A percentile compares a stretch with the other conserved stretches of the same genome.
phyloP scores from a whole-genome alignment of 2,329 filamentous ascomycete genomes.

The Cladosporium colombiae region DNA sequence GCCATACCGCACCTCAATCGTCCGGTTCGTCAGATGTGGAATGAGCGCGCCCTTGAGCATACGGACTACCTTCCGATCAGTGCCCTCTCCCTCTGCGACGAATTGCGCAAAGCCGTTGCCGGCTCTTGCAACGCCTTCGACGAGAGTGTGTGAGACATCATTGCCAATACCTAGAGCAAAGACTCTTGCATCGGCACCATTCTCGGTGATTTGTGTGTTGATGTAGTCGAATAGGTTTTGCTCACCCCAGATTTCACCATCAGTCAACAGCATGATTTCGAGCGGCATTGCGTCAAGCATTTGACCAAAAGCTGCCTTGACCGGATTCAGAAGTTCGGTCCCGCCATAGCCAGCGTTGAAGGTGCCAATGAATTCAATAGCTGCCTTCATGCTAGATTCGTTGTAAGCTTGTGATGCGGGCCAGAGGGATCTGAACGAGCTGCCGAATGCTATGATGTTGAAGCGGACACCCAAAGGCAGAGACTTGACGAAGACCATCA shows the following conservation, averaged over 20 bases:
- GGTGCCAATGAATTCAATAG: conserved; percentile 44
- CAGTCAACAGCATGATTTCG: conserved; percentile 59
- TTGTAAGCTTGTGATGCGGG: conserved; percentile 49
- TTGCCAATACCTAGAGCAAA: conserved; percentile 60
- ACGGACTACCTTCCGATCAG: conserved; percentile 68
- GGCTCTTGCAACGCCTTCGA: conserved; percentile 60
- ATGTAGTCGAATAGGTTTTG: conserved; percentile 51
- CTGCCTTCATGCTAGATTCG: conserved; percentile 47
- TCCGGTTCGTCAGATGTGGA: conserved; percentile 66
- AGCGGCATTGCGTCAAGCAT: conserved; percentile 49
- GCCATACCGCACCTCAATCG: conserved; percentile 62
- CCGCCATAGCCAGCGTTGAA: conserved; percentile 55
- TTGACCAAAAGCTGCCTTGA: conserved; percentile 50
- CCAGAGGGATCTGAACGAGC: conserved; percentile 50
- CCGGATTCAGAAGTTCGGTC: conserved; percentile 53
- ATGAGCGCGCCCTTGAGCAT: conserved; percentile 73
- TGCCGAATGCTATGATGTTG: conserved; percentile 71
- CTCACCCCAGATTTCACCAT: conserved; percentile 57
- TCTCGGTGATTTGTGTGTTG: conserved; percentile 44
- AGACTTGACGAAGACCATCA: conserved; percentile 66
- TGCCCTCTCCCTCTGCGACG: conserved; percentile 63
- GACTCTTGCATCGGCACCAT: conserved; percentile 52
- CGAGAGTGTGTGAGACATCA: conserved; percentile 56
- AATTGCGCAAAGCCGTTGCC: conserved; percentile 63
- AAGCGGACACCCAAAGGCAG: conserved; percentile 65